Evolutionary conservation across 1,284 basidiomycete species (phyloP).

Genomic region (Ceratobasidium sp.): DNA sequence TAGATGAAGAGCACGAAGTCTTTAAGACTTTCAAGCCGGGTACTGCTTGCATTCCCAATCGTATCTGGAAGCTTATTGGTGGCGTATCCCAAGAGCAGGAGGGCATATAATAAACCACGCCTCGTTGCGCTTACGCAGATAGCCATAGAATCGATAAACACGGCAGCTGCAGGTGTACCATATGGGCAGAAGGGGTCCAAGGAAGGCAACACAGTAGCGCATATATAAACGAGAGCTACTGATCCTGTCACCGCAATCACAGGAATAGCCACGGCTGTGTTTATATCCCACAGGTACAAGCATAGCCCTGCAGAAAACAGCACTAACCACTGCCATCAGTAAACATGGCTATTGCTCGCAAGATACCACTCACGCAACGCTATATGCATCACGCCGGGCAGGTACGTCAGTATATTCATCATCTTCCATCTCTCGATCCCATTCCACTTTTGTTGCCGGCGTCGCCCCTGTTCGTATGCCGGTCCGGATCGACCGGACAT

Average conservation of each 20-base stretch:
- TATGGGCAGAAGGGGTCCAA: background rate
- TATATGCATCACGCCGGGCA: slow-evolving; percentile 9
- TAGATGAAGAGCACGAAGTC: no score
- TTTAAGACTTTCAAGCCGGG: no score
- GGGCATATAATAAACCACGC: background rate
- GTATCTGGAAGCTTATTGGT: no score
- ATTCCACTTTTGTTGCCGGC: background rate
- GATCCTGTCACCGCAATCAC: background rate
- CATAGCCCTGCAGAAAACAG: slow-evolving; percentile 8
- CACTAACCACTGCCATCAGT: background rate
- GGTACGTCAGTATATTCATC: background rate
- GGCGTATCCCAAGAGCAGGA: no score
- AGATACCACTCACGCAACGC: background rate
- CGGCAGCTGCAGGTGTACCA: background rate
- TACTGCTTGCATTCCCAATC: no score
- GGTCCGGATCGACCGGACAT: background rate
- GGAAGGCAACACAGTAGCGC: background rate
- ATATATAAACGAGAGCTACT: background rate
- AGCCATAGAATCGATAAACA: background rate
- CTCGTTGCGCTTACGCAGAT: background rate
- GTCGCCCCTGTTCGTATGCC: background rate
- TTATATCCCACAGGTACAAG: slow-evolving; percentile 13
- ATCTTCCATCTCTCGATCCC: slow-evolving; percentile 23
- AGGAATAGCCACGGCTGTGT: background rate
- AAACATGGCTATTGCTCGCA: background rate